phyloP scores from a whole-genome alignment of 352 stramenopile species.

The Phytophthora parvispora region DNA sequence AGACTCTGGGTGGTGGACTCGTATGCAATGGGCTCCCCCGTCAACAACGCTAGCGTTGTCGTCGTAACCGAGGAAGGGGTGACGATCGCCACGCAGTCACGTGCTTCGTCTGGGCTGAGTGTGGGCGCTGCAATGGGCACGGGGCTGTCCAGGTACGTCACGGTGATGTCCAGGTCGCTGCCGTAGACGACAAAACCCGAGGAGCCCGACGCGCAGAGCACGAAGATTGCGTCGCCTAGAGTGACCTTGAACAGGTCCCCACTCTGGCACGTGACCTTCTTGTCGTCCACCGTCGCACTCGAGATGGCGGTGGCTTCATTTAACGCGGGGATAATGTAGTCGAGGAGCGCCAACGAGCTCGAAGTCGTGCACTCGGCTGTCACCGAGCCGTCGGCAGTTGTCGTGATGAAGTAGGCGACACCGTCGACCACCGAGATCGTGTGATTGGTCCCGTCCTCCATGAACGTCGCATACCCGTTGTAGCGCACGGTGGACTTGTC shows the following conservation, averaged over 20 bases:
- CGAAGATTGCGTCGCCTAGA: conserved; percentile 36
- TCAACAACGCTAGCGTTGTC: conserved; percentile 29
- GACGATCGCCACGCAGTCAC: conserved; percentile 19
- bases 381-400: not conserved
- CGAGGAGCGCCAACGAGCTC: conserved; percentile 25
- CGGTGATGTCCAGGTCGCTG: conserved; percentile 28
- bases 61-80: conserved; percentile 15
- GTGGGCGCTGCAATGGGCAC: conserved; percentile 24
- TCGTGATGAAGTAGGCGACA: conserved; percentile 43
- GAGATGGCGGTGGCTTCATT: conserved; percentile 28
- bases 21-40: conserved; percentile 7
- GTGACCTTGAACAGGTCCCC: conserved; percentile 38
- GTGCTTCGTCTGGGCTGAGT: conserved; percentile 7
- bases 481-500: conserved; percentile 33
- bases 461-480: conserved; percentile 31
- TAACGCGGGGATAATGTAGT: conserved; percentile 32
- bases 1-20: conserved; percentile 10
- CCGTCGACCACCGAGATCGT: conserved; percentile 39
- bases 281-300: conserved; percentile 9
- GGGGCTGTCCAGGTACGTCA: conserved; percentile 21
- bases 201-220: conserved; percentile 26
- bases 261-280: conserved; percentile 27
- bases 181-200: conserved; percentile 28
- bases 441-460: conserved; percentile 26
- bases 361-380: conserved; percentile 28